phyloP scores from a whole-genome alignment of 805 yeast genomes.

The Kuraishia piskuri region DNA sequence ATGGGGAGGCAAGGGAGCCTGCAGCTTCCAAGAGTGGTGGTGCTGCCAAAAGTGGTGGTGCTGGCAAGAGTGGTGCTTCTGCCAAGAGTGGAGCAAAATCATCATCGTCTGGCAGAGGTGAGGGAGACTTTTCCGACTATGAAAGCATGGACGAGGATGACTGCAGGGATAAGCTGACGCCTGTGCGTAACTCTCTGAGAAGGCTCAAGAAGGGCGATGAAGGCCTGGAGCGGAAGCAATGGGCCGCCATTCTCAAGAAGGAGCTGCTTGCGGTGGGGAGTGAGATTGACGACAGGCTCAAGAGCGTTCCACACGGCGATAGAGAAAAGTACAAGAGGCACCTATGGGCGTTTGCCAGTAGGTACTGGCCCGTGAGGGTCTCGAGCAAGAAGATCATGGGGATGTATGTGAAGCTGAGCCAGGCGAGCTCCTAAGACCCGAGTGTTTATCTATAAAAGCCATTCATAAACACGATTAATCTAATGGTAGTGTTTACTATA shows the following conservation, averaged over 20 bases:
- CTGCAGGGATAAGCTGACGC: constrained; percentile 54
- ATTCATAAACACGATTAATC: too few species aligned
- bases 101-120: background rate
- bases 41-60: background rate
- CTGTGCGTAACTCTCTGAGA: constrained; percentile 59
- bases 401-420: constrained; percentile 60
- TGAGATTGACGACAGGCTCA: constrained; percentile 41
- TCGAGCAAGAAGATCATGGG: constrained; percentile 61
- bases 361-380: constrained; percentile 86
- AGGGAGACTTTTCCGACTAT: background rate
- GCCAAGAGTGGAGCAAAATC: background rate
- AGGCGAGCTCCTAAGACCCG: background rate
- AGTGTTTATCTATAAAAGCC: too few species aligned
- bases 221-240: constrained; percentile 67
- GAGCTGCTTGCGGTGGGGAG: constrained; percentile 72
- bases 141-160: constrained; percentile 64
- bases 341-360: constrained; percentile 76
- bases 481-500: too few species aligned
- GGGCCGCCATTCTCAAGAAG: constrained; percentile 60
- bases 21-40: background rate
- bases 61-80: background rate
- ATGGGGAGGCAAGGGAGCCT: too few species aligned
- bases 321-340: constrained; percentile 45
- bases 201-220: constrained; percentile 62
- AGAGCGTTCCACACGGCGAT: constrained; percentile 15